phyloP scores from a whole-genome alignment of 163 green algal genomes.

The Prototheca cutis region DNA sequence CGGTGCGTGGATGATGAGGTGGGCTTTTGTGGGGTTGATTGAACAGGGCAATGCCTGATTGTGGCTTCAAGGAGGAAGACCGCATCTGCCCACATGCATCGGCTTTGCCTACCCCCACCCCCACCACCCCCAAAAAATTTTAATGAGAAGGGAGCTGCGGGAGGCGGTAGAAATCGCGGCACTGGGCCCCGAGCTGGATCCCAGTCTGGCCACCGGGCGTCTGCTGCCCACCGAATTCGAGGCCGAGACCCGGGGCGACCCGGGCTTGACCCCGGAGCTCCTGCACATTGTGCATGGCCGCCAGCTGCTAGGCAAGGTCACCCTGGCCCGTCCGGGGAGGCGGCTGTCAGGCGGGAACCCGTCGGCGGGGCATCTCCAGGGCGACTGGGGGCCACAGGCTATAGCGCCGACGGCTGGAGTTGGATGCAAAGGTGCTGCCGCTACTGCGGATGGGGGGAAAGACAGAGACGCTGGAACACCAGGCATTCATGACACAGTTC shows the following conservation, averaged over 20 bases:
- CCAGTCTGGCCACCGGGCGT: too few relatives aligned
- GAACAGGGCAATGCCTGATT: neutral
- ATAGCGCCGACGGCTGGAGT: too few relatives aligned
- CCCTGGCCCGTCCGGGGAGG: too few relatives aligned
- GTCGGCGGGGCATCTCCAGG: neutral
- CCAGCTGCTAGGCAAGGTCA: neutral
- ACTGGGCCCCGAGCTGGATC: neutral
- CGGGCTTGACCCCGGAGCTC: neutral
- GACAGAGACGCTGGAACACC: too few relatives aligned
- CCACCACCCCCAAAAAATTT: too few relatives aligned
- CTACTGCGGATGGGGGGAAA: too few relatives aligned
- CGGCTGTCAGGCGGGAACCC: neutral
- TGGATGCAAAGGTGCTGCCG: too few relatives aligned
- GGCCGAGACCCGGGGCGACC: neutral
- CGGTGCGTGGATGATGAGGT: neutral
- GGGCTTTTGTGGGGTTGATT: neutral
- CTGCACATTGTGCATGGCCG: neutral
- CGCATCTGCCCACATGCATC: too few relatives aligned
- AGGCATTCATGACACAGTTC: too few relatives aligned
- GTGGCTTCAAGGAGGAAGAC: too few relatives aligned
- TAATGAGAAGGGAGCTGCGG: neutral
- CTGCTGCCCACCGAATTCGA: neutral
- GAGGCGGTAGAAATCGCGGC: neutral
- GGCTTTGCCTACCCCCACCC: too few relatives aligned
- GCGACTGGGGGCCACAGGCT: too few relatives aligned